These are phyloP conservation scores for Trichoderma koningii DNA, from an alignment of 2,329 filamentous ascomycete genomes.

Conservation along the genomic window DNA sequence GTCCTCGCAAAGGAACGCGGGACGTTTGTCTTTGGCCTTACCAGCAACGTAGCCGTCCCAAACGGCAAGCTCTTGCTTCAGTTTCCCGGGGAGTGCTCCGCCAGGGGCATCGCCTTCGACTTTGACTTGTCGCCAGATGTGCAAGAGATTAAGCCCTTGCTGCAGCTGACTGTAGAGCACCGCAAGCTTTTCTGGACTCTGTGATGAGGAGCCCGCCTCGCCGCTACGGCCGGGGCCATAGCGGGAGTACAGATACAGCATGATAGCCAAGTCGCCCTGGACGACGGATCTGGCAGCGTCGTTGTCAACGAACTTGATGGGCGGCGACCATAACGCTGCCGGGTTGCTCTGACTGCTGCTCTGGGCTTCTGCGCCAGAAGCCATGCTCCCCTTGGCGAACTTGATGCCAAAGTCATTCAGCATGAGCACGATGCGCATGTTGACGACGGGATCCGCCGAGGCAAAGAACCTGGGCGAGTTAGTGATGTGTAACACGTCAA, in stretches of 20 bases:
- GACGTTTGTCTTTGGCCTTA: conserved; percentile 30
- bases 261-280: conserved; percentile 54
- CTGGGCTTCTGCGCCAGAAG: conserved; percentile 1
- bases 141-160: conserved; percentile 41
- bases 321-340: conserved; percentile 25
- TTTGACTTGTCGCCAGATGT: conserved; percentile 38
- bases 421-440: conserved; percentile 54
- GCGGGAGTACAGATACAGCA: conserved; percentile 62
- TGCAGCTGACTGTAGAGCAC: conserved; percentile 47
- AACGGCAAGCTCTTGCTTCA: conserved; percentile 40
- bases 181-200: conserved; percentile 39
- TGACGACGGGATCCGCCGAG: conserved; percentile 50
- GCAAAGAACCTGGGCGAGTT: conserved; percentile 54
- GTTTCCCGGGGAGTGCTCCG: conserved; percentile 29
- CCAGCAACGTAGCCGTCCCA: conserved; percentile 46
- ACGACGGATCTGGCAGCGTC: conserved; percentile 51
- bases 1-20: conserved; percentile 50
- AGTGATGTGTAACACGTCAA: conserved; percentile 75
- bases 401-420: conserved; percentile 51
- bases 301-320: conserved; percentile 58
- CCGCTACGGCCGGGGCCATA: conserved; percentile 43
- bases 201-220: conserved; percentile 32
- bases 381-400: conserved; percentile 50
- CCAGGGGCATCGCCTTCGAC: conserved; percentile 23
- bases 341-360: not conserved